Evolutionary conservation across 441 rosid species (phyloP), one percentile per base, ranked within the genome.

Genomic region (Pelargonium cotyledonis): DNA sequence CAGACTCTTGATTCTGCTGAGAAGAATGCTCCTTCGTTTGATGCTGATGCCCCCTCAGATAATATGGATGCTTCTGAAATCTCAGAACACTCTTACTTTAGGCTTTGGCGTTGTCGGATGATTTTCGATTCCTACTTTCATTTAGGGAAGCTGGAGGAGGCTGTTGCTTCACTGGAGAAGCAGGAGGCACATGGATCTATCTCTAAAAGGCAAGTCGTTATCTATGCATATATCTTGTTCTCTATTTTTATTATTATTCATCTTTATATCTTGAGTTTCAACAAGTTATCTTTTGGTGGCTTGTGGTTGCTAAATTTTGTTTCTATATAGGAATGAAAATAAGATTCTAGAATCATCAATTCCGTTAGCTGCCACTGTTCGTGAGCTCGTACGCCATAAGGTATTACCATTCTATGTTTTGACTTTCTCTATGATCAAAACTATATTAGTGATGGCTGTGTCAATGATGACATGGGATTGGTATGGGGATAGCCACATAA

Each of bases 381-480:
- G 81, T 66, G 82, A 83, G 72, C 95, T 95, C 70, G 51, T 88
- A 75, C 79, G 65, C 31, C 81, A 61, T 73, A 95, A 95, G 96
- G 99, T 90, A 85, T 65, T 62, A 14, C 14, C 64, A 76, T 35
- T 60, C 58, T 51, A 15, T 29, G 35, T 51, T 51, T 14, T 51
- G 58, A n/a, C 40, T 53, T 35, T 51, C 6, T 14, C 58, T 51
- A 7, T 51, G 58, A 51, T 51, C 1, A n/a, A n/a, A 51, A 44
- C 21, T 51, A 51, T n/a, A 14, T n/a, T 51, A 29, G n/a, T 4
- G 35, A 29, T 29, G 3, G 3, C 35, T 29, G 35, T 29, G 35
- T 29, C 49, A 8, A 5, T 31, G n/a, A 29, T 51, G 7, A 64
- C 41, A 19, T 19, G 14, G 58, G 60, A 26, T 2, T 18, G 58